Evolutionary conservation across 106 monocot genomes (phyloP), one percentile per base, ranked within the genome.

Genomic region (Gastrodia elata): DNA sequence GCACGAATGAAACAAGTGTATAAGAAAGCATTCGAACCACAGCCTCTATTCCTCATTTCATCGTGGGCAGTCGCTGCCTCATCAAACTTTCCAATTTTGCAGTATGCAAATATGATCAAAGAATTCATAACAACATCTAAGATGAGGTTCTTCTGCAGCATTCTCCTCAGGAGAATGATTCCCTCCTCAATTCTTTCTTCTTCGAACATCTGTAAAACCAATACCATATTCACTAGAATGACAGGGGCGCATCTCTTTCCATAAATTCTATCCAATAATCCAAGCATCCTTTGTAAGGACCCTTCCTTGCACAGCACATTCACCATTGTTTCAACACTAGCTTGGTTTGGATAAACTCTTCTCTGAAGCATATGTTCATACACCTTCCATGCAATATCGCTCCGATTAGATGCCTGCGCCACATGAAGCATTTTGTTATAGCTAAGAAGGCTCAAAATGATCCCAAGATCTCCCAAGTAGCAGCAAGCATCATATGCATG

Each of bases 141-240:
- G 8, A 88, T 74, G 73, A 93, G 61, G 64, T 88, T 90, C 78
- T 83, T 97, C 74, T 90, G 87, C 71, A 88, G 36, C 82, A 90
- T 72, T 71, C 90, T 92, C 74, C 79, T 93, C 34, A 90, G 38
- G 75, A 93, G 73, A 26, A 93, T 37, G 5, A 86, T 68, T 36
- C 75, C 90, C 15, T 88, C 75, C 26, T 88, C 97, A 37, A 79
- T 28, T 61, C 88, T 83, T 7, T 69, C 52, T 20, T 90, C 86
- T 41, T 84, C 79, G 2, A 92, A 70, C 0, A 97, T 91, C 59
- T 82, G 78, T 2, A 90, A 70, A 1, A 68, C 48, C 65, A 90
- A 42, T 8, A 83, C 49, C 18, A 77, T 65, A 39, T 86, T 84
- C 39, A 86, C 88, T 22, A 89, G 44, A 36, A 83, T 72, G 1